Evolutionary conservation across 345 rosid genomes (phyloP).

Genomic region (Heritiera littoralis): DNA sequence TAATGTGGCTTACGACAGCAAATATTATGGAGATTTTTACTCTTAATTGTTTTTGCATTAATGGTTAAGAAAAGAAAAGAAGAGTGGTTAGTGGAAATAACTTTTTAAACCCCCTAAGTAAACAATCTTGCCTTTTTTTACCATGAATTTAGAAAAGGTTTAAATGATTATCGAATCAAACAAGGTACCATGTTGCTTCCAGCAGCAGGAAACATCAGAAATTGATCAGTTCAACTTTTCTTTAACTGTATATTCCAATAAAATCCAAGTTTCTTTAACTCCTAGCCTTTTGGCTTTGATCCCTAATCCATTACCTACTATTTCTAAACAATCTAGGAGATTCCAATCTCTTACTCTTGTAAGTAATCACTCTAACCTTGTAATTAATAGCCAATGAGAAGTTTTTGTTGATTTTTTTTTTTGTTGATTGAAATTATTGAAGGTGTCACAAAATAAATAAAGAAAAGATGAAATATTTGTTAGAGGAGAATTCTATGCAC

Average conservation of each 20-base stretch:
- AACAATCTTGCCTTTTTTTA: not conserved
- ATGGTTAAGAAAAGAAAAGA: not conserved
- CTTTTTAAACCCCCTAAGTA: not conserved
- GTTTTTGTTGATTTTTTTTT: no score
- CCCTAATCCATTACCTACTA: not conserved
- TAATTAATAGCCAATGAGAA: not conserved
- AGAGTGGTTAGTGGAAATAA: not conserved
- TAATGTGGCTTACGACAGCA: conserved; percentile 16
- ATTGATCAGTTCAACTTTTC: no score
- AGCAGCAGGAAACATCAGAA: not conserved
- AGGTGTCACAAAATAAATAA: no score
- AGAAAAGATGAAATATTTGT: no score
- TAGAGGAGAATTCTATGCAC: no score
- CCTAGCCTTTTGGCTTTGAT: not conserved
- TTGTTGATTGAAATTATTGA: no score
- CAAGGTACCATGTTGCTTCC: not conserved
- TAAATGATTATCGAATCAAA: no score
- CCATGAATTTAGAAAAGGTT: not conserved
- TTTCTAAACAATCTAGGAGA: not conserved
- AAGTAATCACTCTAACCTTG: not conserved
- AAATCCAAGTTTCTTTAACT: no score
- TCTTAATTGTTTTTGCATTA: not conserved
- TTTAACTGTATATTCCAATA: no score
- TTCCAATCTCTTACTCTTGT: not conserved
- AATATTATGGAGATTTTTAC: not conserved